Conservation (phyloP, 1,284 basidiomycete genomes). For the Ceratobasidium papillatum region DNA sequence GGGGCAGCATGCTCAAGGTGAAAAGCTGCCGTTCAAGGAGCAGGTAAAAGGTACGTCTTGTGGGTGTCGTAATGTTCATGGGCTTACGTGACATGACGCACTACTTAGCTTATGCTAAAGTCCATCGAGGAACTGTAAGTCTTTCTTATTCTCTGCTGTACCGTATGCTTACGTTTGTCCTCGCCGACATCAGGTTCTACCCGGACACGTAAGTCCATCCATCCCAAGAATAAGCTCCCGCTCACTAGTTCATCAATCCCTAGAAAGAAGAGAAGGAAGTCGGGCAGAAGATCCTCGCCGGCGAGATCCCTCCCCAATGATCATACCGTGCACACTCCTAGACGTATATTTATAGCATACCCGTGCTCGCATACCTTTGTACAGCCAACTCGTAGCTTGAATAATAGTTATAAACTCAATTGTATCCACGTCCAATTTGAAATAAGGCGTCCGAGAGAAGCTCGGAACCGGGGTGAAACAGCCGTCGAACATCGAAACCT, state of each 20-base stretch:
- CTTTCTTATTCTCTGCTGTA: not conserved
- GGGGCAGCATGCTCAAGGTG: slow-evolving; percentile 11
- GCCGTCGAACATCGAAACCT: not conserved
- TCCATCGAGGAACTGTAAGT: slow-evolving; percentile 37
- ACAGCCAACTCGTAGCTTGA: not conserved
- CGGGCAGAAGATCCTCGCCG: slow-evolving; percentile 33
- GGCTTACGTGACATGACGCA: not conserved
- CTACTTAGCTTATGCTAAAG: slow-evolving; percentile 31
- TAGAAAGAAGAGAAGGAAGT: slow-evolving; percentile 37
- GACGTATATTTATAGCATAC: not conserved
- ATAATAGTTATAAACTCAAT: not conserved
- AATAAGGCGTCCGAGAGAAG: not conserved
- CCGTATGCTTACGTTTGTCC: not conserved
- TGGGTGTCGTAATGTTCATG: not conserved
- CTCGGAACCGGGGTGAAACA: slow-evolving; percentile 7
- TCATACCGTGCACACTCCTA: not conserved
- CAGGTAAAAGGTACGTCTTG: slow-evolving; percentile 33
- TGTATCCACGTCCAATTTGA: not conserved
- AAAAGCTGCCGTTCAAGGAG: slow-evolving; percentile 36
- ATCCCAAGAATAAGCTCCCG: not conserved
- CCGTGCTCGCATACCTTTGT: not conserved
- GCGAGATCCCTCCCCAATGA: slow-evolving; percentile 11
- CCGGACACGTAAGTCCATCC: slow-evolving; percentile 30
- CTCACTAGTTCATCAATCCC: not conserved
- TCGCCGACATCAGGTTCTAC: not conserved